Conservation (phyloP, 495 filamentous ascomycete genomes). For the Niebla homalea region DNA sequence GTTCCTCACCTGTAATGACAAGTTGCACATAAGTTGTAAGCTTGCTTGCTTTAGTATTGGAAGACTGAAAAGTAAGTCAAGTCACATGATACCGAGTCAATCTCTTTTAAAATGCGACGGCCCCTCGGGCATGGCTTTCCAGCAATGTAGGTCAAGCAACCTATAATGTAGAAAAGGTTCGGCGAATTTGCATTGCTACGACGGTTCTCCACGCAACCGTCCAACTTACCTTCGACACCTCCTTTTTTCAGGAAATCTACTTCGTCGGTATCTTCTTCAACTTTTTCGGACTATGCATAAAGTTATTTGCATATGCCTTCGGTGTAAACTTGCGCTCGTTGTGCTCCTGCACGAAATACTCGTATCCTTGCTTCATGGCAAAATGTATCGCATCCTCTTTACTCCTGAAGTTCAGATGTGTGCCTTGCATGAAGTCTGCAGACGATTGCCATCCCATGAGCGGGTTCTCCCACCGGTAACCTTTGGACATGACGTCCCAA, state of each 20-base stretch:
- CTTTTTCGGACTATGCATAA: slow-evolving; percentile 68
- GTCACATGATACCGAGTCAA: background rate
- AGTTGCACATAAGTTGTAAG: too few relatives aligned
- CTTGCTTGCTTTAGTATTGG: too few relatives aligned
- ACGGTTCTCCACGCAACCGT: too few relatives aligned
- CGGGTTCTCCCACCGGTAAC: slow-evolving; percentile 94
- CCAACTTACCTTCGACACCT: background rate
- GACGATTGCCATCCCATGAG: slow-evolving; percentile 98
- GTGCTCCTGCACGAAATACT: slow-evolving; percentile 97
- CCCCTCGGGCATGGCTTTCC: background rate
- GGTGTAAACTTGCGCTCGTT: slow-evolving; percentile 73
- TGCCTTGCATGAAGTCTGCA: slow-evolving; percentile 84
- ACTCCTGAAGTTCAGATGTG: slow-evolving; percentile 72
- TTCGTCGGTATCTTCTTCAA: slow-evolving; percentile 91
- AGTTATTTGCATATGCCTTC: slow-evolving; percentile 96
- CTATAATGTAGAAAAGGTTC: background rate
- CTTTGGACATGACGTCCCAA: slow-evolving; percentile 82
- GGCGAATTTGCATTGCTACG: too few relatives aligned
- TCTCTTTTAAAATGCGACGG: background rate
- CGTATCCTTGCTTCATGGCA: slow-evolving; percentile 96
- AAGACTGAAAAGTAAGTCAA: background rate
- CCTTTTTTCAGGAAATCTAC: slow-evolving; percentile 24
- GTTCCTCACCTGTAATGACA: too few relatives aligned
- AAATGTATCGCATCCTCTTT: slow-evolving; percentile 95
- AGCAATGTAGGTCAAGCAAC: background rate